Percentiles rank a stretch among this genome's conserved stretches.
These are phyloP conservation scores for Symbiotaphrina buchneri DNA, from an alignment of 495 filamentous ascomycete genomes.

Conservation along the genomic window DNA sequence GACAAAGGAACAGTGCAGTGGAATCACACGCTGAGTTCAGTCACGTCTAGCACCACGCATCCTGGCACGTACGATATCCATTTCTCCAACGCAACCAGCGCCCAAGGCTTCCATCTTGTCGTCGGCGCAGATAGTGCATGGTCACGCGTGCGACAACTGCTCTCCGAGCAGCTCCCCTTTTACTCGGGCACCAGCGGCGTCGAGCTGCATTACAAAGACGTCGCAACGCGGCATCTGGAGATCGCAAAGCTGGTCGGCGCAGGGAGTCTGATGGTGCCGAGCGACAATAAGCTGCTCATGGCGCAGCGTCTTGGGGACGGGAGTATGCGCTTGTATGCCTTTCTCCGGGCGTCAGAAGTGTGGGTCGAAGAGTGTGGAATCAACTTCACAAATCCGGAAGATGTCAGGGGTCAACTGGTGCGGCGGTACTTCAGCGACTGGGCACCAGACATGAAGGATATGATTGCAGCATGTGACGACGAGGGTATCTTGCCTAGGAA, in stretches of 20 bases:
- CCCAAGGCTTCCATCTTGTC: conserved; percentile 26
- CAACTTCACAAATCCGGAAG: conserved; percentile 6
- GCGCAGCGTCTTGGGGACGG: conserved; percentile 24
- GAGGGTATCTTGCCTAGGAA: too few species aligned
- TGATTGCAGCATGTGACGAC: too few species aligned
- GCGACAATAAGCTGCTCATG: conserved; percentile 15
- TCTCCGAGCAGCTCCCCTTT: conserved; percentile 22
- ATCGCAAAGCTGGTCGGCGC: conserved; percentile 18
- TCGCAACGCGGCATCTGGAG: conserved; percentile 11
- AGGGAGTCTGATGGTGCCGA: conserved; percentile 20
- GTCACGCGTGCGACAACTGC: conserved; percentile 23
- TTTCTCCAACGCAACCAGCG: conserved; percentile 11
- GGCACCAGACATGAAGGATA: too few species aligned
- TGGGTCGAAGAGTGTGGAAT: conserved; percentile 16
- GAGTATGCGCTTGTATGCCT: conserved; percentile 16
- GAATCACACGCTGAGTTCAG: conserved; percentile 4
- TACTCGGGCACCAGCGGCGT: conserved; percentile 23
- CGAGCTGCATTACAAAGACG: conserved; percentile 14
- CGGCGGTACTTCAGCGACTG: conserved; percentile 10
- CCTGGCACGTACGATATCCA: too few species aligned
- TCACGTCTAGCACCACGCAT: too few species aligned
- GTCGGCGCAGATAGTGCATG: conserved; percentile 43
- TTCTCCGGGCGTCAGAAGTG: conserved; percentile 11
- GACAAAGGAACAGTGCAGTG: conserved; percentile 9
- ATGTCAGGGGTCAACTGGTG: too few species aligned